Base-by-base conservation (phyloP, 2,329 filamentous ascomycete genomes). In the Cephalotrichum gorgonifer region DNA sequence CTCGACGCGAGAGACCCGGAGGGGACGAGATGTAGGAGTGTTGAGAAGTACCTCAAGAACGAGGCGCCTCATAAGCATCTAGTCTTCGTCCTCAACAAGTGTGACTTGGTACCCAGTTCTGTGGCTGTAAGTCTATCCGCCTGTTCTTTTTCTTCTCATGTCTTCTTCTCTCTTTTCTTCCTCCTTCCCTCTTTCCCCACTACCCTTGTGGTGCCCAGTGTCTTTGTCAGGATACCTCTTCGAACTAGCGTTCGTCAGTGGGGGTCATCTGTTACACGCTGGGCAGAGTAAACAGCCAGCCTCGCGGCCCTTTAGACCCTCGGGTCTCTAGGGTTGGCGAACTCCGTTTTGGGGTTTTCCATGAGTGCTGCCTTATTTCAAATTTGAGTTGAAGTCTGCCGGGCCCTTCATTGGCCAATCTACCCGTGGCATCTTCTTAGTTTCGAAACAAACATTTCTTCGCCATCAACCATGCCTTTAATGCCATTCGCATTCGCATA, bases 61-160 rank as follows among this genome's bases (percentile, higher is more conserved):
- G 93, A 98, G 62, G 91, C 90, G 15, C 88, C 90, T 7, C 93
- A 98, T 68, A 98, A 98, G 72, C 91, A 97, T 64, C 73, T 98
- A 50, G 38, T 70, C 45, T 69, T 69, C 49, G 62, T 70, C 4
- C 50, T 70, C 50, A 70, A 70, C 55, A 70, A 70, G 55, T 70
- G 67, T 59, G 93, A 98, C 66, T 70, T 98, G 57, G 86, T 98
- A 22, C 93, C 93, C 1, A 95, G 90, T 3, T 84, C 80, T 54
- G 87, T 95, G 70, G 89, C 89, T 65, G 93, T 98, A 90, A 87
- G 93, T 90, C n/a, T 20, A 27, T 15, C 6, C 12, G 6, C 26
- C 20, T 20, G 23, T 44, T 17, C 33, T 39, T 44, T 45, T 50
- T 14, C 50, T 43, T 46, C 55, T 31, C 44, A 28, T 51, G 38